These are phyloP conservation scores for Prunus yedoensis DNA, from an alignment of 331 rosid species.

Conservation along the genomic window DNA sequence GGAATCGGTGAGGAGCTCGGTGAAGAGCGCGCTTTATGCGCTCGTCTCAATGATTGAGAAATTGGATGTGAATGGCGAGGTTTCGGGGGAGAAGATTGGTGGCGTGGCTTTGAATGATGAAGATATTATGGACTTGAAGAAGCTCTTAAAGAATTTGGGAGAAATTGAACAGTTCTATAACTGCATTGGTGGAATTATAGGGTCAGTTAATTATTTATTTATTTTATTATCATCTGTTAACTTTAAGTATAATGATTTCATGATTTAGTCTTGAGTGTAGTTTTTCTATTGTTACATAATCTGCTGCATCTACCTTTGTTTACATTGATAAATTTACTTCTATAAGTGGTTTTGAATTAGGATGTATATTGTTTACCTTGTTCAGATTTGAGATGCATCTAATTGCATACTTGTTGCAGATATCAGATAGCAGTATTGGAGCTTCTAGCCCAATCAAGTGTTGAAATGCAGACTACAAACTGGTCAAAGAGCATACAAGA, in stretches of 20 bases:
- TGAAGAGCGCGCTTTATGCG: constrained; percentile 69
- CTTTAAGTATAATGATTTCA: not conserved
- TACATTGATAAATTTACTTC: not conserved
- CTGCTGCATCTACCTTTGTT: too few relatives aligned
- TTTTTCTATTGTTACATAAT: too few relatives aligned
- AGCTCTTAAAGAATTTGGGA: constrained; percentile 54
- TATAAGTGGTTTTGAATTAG: not conserved
- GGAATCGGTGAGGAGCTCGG: constrained; percentile 42
- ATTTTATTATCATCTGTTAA: not conserved
- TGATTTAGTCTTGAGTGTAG: not conserved
- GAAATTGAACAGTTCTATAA: constrained; percentile 79
- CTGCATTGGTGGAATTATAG: constrained; percentile 94
- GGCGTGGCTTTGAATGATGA: constrained; percentile 45
- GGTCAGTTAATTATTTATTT: constrained; percentile 48
- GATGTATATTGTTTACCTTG: not conserved
- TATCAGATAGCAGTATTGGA: constrained; percentile 79
- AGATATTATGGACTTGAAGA: constrained; percentile 58
- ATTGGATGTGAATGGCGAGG: constrained; percentile 39
- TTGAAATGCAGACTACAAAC: constrained; percentile 44
- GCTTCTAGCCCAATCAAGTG: constrained; percentile 53
- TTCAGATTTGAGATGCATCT: not conserved
- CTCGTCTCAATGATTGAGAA: constrained; percentile 75
- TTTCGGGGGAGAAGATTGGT: constrained; percentile 33
- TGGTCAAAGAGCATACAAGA: constrained; percentile 49
- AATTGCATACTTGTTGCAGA: constrained; percentile 44